Evolutionary conservation across 768 basidiomycete species (phyloP).

Genomic region (Kwoniella sp.): DNA sequence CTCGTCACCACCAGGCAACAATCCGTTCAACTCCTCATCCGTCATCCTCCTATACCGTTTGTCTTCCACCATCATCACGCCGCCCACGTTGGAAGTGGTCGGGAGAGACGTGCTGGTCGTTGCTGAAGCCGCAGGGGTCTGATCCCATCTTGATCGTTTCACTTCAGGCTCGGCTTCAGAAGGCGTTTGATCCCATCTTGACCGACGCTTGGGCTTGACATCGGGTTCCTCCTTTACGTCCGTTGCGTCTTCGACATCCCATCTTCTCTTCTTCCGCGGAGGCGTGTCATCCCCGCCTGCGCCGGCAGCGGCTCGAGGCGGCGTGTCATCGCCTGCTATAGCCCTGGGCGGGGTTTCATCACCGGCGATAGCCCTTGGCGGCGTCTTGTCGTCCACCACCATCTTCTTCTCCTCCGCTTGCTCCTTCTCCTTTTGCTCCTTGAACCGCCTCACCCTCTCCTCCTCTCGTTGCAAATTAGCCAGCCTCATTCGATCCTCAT

Average conservation of each 20-base stretch:
- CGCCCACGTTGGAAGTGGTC: conserved; percentile 39
- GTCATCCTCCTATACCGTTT: conserved; percentile 94
- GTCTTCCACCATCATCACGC: conserved; percentile 64
- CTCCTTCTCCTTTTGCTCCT: conserved; percentile 83
- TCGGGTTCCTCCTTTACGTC: conserved; percentile 75
- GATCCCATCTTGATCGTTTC: conserved; percentile 96
- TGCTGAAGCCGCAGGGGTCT: conserved; percentile 68
- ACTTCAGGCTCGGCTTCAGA: conserved; percentile 68
- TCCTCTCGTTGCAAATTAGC: conserved; percentile 92
- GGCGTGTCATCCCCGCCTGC: conserved; percentile 60
- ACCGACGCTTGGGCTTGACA: conserved; percentile 83
- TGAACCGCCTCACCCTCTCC: conserved; percentile 73
- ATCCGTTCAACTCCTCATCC: conserved; percentile 90
- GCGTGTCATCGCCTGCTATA: conserved; percentile 60
- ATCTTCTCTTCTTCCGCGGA: conserved; percentile 68
- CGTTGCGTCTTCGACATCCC: conserved; percentile 66
- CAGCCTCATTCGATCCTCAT: conserved; percentile 94
- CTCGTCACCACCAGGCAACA: conserved; percentile 69
- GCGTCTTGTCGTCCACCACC: conserved; percentile 81
- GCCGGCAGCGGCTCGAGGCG: conserved; percentile 60
- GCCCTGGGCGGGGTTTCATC: conserved; percentile 32
- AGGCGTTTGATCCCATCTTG: conserved; percentile 94
- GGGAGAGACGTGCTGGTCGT: conserved; percentile 59
- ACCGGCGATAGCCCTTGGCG: conserved; percentile 72
- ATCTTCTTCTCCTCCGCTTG: conserved; percentile 66